These are phyloP conservation scores for Psilocybe cyanescens DNA, from an alignment of 768 basidiomycete genomes.

Conservation along the genomic window DNA sequence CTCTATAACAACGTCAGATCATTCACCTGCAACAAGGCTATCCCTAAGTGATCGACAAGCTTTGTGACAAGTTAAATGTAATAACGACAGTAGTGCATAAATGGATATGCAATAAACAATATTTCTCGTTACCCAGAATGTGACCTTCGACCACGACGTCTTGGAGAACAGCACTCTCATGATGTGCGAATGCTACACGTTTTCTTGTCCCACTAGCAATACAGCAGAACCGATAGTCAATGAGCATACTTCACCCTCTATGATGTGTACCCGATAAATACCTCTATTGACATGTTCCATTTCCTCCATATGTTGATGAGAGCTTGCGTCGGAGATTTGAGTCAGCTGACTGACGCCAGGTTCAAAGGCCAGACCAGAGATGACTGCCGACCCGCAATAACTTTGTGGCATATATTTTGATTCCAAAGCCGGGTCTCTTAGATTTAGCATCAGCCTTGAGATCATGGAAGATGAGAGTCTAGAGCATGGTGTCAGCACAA, in stretches of 20 bases:
- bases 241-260: too few species aligned
- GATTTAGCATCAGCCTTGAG: conserved; percentile 2
- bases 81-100: too few species aligned
- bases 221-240: too few species aligned
- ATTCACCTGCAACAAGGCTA: not conserved
- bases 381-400: not conserved
- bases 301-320: not conserved
- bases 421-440: not conserved
- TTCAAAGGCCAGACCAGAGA: not conserved
- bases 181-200: too few species aligned
- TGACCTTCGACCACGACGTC: too few species aligned
- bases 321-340: not conserved
- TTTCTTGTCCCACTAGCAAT: too few species aligned
- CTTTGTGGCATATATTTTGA: not conserved
- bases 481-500: not conserved
- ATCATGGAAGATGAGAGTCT: conserved; percentile 3
- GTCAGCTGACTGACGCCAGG: not conserved
- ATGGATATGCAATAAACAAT: too few species aligned
- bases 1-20: not conserved
- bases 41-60: not conserved
- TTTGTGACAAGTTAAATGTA: too few species aligned
- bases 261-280: too few species aligned
- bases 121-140: too few species aligned
- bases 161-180: too few species aligned
- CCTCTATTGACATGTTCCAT: not conserved